Base-by-base conservation (phyloP, 1,139 yeast species). In the Diutina rugosa region DNA sequence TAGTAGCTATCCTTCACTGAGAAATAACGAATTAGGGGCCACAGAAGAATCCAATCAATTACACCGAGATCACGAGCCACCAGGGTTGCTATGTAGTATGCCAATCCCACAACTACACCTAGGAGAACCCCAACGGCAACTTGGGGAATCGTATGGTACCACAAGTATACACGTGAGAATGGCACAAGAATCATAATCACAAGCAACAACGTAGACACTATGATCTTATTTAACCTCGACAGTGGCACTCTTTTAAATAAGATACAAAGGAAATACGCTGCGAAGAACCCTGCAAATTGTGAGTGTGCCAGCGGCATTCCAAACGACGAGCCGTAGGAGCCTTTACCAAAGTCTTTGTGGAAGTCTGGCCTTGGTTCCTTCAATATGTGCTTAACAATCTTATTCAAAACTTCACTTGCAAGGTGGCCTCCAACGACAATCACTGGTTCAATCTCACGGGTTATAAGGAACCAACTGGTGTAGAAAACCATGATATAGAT, bases 291-390 rank as follows among this genome's bases (percentile, higher is more conserved):
- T 90, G 90, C 87, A 69, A 91, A 93, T 70, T 93, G 99, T 0
- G 97, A 84, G 69, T 93, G 99, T 1, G 98, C 97, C 57, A 93
- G 84, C 0, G 99, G 99, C 98, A 93, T 91, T 0, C 99, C 99
- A 67, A 86, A 90, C 1, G 89, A 87, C 56, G 84, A 74, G 52
- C 64, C 77, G 70, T 71, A 69, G n/a, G 46, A 32, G 60, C 78
- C 69, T 61, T 76, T 57, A 61, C 83, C 73, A 64, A 78, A 74
- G 46, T 76, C 79, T 56, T 74, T 76, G 63, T 82, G 82, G 63
- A 73, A 74, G 6, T 78, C 73, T 0, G 99, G 99, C 57, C 99
- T 77, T 32, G 90, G 87, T 64, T 87, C 89, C 63, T 79, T 81
- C 55, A 90, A 69, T 1, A 79, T 55, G 41, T 76, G 73, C 68